phyloP scores from a whole-genome alignment of 2,329 filamentous ascomycete species.

The Xylaria digitata region DNA sequence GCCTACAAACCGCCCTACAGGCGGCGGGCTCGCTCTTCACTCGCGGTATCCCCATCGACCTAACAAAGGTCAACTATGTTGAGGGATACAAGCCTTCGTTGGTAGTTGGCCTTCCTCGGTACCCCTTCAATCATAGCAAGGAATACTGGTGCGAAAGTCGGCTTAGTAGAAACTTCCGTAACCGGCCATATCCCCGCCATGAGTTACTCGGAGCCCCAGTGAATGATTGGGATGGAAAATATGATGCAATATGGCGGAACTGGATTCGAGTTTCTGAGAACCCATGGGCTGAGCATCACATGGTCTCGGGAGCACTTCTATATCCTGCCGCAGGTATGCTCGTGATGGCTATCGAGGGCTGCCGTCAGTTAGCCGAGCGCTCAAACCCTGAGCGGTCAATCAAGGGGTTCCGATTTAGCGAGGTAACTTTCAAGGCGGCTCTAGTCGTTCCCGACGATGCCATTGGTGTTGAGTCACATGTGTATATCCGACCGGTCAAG shows the following conservation, averaged over 20 bases:
- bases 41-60: conserved; percentile 30
- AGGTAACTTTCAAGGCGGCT: conserved; percentile 36
- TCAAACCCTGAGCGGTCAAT: conserved; percentile 21
- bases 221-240: conserved; percentile 34
- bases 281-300: conserved; percentile 48
- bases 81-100: conserved; percentile 13
- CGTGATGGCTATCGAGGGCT: conserved; percentile 46
- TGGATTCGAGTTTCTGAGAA: conserved; percentile 39
- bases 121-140: conserved; percentile 42
- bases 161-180: conserved; percentile 35
- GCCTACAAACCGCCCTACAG: conserved; percentile 10
- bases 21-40: conserved; percentile 29
- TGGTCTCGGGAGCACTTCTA: conserved; percentile 40
- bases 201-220: conserved; percentile 43
- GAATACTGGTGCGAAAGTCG: conserved; percentile 45
- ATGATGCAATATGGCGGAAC: conserved; percentile 45
- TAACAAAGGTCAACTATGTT: conserved; percentile 17
- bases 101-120: conserved; percentile 39
- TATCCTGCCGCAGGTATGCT: conserved; percentile 48
- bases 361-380: conserved; percentile 35
- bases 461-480: conserved; percentile 32
- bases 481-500: conserved; percentile 30
- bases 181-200: conserved; percentile 36
- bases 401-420: conserved; percentile 31
- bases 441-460: conserved; percentile 29